Evolutionary conservation across 306 rosid genomes (phyloP).

Genomic region (Casuarina equisetifolia): DNA sequence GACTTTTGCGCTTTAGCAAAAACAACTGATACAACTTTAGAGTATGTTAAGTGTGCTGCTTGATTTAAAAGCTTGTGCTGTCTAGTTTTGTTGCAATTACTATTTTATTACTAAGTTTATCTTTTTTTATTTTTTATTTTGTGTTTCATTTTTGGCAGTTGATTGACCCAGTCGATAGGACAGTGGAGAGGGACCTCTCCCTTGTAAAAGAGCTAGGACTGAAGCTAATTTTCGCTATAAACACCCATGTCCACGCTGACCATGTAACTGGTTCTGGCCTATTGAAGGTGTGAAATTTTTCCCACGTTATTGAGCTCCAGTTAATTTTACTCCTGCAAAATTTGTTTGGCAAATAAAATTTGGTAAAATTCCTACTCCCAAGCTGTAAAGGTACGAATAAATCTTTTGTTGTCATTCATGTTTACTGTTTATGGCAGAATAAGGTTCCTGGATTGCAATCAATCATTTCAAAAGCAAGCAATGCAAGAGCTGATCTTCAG

Average conservation of each 20-base stretch:
- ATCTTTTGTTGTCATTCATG: constrained; percentile 1
- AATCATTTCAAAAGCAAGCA: constrained; percentile 81
- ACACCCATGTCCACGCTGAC: constrained; percentile 99
- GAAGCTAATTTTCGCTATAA: constrained; percentile 75
- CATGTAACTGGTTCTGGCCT: constrained; percentile 95
- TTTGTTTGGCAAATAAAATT: not conserved
- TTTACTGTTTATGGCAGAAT: constrained; percentile 35
- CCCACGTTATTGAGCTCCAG: not conserved
- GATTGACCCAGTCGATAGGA: constrained; percentile 96
- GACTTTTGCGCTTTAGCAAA: not conserved
- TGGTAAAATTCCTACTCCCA: not conserved
- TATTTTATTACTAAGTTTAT: not conserved
- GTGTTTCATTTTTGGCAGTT: constrained; percentile 37
- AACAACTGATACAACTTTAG: not conserved
- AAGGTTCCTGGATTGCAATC: constrained; percentile 76
- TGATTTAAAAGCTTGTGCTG: not conserved
- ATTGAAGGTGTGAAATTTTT: constrained; percentile 55
- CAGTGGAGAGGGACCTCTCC: constrained; percentile 84
- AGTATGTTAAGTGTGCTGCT: too few species aligned
- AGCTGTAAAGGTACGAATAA: not conserved
- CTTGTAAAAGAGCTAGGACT: constrained; percentile 69
- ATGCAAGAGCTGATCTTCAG: constrained; percentile 69
- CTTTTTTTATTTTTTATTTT: not conserved
- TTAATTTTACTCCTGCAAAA: not conserved
- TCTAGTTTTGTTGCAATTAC: constrained; percentile 14